These are phyloP conservation scores for Gastroboletus turbinatus DNA, from an alignment of 1,284 basidiomycete species.

Conservation along the genomic window DNA sequence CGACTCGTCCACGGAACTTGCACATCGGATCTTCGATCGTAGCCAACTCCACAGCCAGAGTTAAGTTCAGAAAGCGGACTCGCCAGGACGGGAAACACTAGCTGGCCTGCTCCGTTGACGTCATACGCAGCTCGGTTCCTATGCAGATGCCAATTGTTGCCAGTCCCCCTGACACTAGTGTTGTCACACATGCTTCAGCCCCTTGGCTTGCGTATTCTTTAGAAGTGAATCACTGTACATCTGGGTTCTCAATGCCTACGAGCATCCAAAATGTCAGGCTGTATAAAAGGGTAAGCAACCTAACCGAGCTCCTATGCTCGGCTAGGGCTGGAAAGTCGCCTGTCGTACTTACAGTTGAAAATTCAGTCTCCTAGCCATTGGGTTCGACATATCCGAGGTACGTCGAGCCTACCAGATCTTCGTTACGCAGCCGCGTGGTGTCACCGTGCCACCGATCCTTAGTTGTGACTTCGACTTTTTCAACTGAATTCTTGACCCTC, in stretches of 20 bases:
- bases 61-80: conserved; percentile 11
- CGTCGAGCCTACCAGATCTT: background rate
- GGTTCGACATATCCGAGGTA: background rate
- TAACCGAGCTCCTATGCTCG: background rate
- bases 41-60: conserved; percentile 1
- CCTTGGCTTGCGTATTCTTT: background rate
- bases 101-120: background rate
- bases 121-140: background rate
- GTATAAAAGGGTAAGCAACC: background rate
- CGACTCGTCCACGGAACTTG: conserved; percentile 27
- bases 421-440: background rate
- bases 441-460: no score
- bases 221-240: background rate
- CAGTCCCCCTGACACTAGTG: background rate
- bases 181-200: background rate
- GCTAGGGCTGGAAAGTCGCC: background rate
- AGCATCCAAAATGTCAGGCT: background rate
- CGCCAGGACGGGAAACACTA: background rate
- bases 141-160: no score
- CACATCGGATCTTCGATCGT: background rate
- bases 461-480: background rate
- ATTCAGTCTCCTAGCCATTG: no score
- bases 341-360: no score
- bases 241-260: background rate
- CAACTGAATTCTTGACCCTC: background rate